phyloP scores from a whole-genome alignment of 176 grass and related monocot genomes.

The Cenchrus purpureus region DNA sequence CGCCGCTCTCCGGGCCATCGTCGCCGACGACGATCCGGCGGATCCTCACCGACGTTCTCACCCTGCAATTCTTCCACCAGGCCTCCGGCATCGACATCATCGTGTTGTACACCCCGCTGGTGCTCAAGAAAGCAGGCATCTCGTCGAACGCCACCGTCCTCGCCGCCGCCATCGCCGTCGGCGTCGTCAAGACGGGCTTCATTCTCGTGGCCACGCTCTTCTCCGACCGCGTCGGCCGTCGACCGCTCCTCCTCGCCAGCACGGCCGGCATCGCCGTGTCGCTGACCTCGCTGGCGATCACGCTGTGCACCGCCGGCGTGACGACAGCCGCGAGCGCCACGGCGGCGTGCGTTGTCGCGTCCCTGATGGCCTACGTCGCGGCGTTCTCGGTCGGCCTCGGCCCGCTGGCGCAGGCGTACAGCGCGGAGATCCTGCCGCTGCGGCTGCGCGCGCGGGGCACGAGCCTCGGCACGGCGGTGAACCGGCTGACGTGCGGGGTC shows the following conservation, averaged over 20 bases:
- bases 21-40: constrained; percentile 17
- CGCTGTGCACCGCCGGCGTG: neutral
- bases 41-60: constrained; percentile 35
- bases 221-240: constrained; percentile 48
- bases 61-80: constrained; percentile 53
- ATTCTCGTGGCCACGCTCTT: constrained; percentile 55
- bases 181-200: constrained; percentile 41
- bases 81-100: constrained; percentile 50
- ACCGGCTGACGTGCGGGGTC: neutral
- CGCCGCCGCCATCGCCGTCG: constrained; percentile 45
- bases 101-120: constrained; percentile 52
- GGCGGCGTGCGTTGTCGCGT: neutral
- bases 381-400: neutral
- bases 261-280: constrained; percentile 34
- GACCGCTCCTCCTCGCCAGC: constrained; percentile 44
- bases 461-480: neutral
- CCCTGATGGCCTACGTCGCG: neutral
- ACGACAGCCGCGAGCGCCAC: neutral
- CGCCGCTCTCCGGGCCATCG: neutral
- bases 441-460: constrained; percentile 7
- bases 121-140: constrained; percentile 49
- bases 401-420: neutral
- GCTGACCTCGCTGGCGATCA: constrained; percentile 25
- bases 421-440: constrained; percentile 11
- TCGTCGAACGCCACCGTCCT: constrained; percentile 27